Base-by-base conservation (phyloP, 2,329 filamentous ascomycete genomes). In the Hypoxylon sp. region DNA sequence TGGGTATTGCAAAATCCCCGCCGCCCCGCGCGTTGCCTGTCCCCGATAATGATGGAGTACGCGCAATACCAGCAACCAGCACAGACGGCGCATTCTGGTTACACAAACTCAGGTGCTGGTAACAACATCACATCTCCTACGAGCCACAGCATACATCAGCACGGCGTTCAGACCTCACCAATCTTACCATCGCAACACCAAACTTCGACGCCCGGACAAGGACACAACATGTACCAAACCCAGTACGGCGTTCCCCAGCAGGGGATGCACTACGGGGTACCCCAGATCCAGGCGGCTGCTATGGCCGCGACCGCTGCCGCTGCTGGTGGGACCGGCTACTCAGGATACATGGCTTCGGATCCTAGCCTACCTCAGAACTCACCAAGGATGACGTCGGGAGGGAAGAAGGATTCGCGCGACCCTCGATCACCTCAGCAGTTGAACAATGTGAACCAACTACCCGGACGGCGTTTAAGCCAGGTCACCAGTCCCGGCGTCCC, bases 281-380 rank as follows among this genome's bases (percentile, higher is more conserved):
- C 91, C 35, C 88, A 91, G 19, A 93, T 94, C 51, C 93, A 97
- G 80, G 94, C 94, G 13, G 94, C 95, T 54, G 94, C 94, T 65
- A 96, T 97, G 93, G 94, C 92, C 48, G 89, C 92, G 22, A 97
- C 94, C 0, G 95, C 95, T 17, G 94, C 95, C 1, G 95, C 95
- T 10, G 94, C 94, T 5, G 94, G 95, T 44, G 91, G 93, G 67
- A 88, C 83, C 37, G 78, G 77, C 17, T 83, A 84, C 70, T 92
- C 92, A 73, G 91, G 92, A 68, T 90, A 91, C 72, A 89, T 94
- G 81, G 83, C 90, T 55, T 89, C 92, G 61, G 92, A 94, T 75
- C 86, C 88, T 19, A 90, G 86, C 82, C 85, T 86, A 82, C 86
- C 80, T 80, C 91, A 87, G 80, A 91, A 89, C 22, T 97, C 94